These are phyloP conservation scores for Candida lessepsii DNA, from an alignment of 805 yeast species.

Conservation along the genomic window DNA sequence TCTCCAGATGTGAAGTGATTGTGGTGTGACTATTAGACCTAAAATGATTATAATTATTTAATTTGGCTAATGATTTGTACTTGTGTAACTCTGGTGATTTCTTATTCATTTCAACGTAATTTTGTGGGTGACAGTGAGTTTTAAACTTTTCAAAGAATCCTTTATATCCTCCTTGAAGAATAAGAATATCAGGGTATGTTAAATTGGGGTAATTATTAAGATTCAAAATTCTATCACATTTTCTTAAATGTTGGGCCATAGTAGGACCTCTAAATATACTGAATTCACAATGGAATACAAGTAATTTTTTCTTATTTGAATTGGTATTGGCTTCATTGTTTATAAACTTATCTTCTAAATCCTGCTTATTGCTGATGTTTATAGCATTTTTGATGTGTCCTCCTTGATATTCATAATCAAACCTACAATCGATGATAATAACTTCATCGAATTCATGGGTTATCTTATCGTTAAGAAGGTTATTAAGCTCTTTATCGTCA, in stretches of 20 bases:
- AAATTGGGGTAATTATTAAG: constrained; percentile 75
- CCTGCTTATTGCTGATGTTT: constrained; percentile 69
- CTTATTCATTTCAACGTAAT: constrained; percentile 79
- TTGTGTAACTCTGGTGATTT: constrained; percentile 45
- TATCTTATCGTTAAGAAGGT: constrained; percentile 54
- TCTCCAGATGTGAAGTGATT: constrained; percentile 25
- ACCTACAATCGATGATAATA: constrained; percentile 81
- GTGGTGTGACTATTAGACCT: constrained; percentile 32
- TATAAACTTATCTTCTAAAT: constrained; percentile 57
- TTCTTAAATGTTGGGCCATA: constrained; percentile 83
- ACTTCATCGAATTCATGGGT: constrained; percentile 52
- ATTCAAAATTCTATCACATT: constrained; percentile 75
- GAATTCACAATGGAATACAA: constrained; percentile 93
- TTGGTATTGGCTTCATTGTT: constrained; percentile 19
- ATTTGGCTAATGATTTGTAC: constrained; percentile 43
- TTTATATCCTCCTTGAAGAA: constrained; percentile 90
- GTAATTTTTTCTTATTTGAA: constrained; percentile 43
- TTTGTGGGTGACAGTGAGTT: constrained; percentile 67
- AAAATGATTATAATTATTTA: constrained; percentile 34
- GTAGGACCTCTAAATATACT: constrained; percentile 92
- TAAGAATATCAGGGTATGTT: constrained; percentile 83
- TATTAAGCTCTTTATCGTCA: constrained; percentile 54
- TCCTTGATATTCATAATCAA: constrained; percentile 87
- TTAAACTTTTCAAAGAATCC: constrained; percentile 62
- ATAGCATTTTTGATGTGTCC: constrained; percentile 88